Evolutionary conservation across 129 eudicot genomes (phyloP), one percentile per base, ranked within the genome.

Genomic region (Cynara cardunculus): DNA sequence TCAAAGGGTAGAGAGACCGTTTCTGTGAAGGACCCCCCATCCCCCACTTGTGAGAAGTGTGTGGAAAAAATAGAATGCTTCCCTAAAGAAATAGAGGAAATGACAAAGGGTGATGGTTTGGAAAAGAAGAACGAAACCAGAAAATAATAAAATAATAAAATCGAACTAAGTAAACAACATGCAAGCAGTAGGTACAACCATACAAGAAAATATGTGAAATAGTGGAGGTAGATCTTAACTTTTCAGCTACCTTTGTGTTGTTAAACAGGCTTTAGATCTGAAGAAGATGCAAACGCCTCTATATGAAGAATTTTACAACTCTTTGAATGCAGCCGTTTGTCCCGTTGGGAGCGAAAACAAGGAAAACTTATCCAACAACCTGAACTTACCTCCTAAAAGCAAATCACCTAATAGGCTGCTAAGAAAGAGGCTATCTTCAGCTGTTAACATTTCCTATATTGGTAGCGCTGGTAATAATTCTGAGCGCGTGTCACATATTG

Each of bases 271-370:
- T 78, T 67, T 93, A 77, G 99, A 92, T 84, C 80, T 96, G 78
- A 96, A 96, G 85, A 96, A 88, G 90, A 87, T 96, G 95, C 98
- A 96, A 78, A 83, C 98, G 2, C 98, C 98, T 69, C 90, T 94
- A 34, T 93, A 89, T 72, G 95, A 90, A 82, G 91, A 92, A 76
- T 96, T 96, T 78, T 88, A 92, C 87, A 96, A 91, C 85, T 91
- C 99, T 31, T 68, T 91, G 84, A 96, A 92, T 85, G 66, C 88
- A 68, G 65, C 91, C 56, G n/a, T 82, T 79, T 70, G 89, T 49
- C 84, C 89, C 11, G 76, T 81, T 61, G 90, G 85, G 70, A 41
- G 69, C 37, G 91, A 86, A 71, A 86, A 92, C 84, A 90, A 88
- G 86, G 98, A 96, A 86, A 91, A 90, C 77, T 62, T 81, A 46